Evolutionary conservation across 345 rosid species (phyloP).

Genomic region (Physaria fendleri): DNA sequence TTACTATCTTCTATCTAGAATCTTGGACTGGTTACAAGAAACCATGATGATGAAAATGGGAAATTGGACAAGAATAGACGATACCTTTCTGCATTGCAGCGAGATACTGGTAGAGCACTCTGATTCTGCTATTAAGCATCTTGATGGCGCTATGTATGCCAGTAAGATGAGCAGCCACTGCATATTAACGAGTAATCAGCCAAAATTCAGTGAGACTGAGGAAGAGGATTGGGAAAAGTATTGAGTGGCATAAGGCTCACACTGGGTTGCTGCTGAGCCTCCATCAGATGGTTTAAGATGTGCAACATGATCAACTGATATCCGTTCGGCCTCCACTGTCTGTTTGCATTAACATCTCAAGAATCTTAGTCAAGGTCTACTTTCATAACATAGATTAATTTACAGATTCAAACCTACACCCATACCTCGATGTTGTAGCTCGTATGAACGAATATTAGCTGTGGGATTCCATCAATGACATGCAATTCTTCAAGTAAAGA

Average conservation of each 20-base stretch:
- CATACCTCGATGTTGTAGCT: slow-evolving; percentile 93
- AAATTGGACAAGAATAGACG: background rate
- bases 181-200: slow-evolving; percentile 8
- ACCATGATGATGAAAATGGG: background rate
- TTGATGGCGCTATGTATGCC: slow-evolving; percentile 97
- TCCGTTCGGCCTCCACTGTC: slow-evolving; percentile 98
- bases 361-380: background rate
- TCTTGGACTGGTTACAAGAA: background rate
- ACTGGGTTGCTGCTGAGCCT: slow-evolving; percentile 95
- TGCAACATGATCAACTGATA: slow-evolving; percentile 98
- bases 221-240: background rate
- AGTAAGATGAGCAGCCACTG: slow-evolving; percentile 99
- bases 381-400: background rate
- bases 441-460: slow-evolving; percentile 76
- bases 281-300: slow-evolving; percentile 96
- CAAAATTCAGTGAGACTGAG: background rate
- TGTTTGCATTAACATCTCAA: slow-evolving; percentile 24
- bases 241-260: slow-evolving; percentile 30
- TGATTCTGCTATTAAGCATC: slow-evolving; percentile 92
- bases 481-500: slow-evolving; percentile 59
- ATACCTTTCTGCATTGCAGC: slow-evolving; percentile 87
- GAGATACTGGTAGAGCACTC: slow-evolving; percentile 90
- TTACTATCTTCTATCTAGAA: background rate
- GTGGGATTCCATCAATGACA: slow-evolving; percentile 94
- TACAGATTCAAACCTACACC: background rate